Base-by-base conservation (phyloP, 2,329 filamentous ascomycete genomes). In the Penicillium fuscoglaucum region DNA sequence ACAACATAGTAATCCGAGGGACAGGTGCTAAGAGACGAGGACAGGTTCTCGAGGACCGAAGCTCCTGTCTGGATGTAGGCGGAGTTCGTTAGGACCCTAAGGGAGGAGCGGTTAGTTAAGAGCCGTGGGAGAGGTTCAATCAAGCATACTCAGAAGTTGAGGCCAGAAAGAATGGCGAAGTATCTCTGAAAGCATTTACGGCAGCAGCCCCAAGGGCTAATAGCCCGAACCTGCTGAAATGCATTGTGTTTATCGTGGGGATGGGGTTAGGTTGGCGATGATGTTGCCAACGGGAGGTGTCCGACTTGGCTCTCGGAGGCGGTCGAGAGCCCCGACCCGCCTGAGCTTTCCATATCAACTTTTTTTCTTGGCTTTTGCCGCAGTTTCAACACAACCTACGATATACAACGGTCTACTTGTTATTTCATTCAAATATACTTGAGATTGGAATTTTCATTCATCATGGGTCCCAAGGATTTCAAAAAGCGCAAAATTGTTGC, bases 141-240 rank as follows among this genome's bases (percentile, higher is more conserved):
- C 26, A 37, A 63, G 66, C 88, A 70, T 87, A 96, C 93, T 87
- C 81, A 62, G 89, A 84, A 46, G 89, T 93, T 33, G 93, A 97
- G 74, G 96, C 88, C 65, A 97, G 79, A 72, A 96, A 84, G 76
- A 96, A 95, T 19, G 95, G 93, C 55, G 91, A 93, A 2, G 93
- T 91, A 76, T 96, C 89, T 62, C 85, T 87, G 74, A 96, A 95
- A 28, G 91, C 93, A 61, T 86, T 79, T 45, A 83, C 86, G 26
- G 82, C 81, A 60, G 84, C 82, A 65, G 84, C 81, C 68, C 85
- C 75, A 58, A 83, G 74, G 68, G 80, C 78, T 56, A 83, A 70
- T 60, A 80, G 76, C 67, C 77, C 74, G 48, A 81, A 66, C 59
- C 71, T 72, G 61, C 66, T 69, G 46, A 76, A 61, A 71, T 76